Evolutionary conservation across 2,329 filamentous ascomycete genomes (phyloP).

Genomic region (Alternaria panax): DNA sequence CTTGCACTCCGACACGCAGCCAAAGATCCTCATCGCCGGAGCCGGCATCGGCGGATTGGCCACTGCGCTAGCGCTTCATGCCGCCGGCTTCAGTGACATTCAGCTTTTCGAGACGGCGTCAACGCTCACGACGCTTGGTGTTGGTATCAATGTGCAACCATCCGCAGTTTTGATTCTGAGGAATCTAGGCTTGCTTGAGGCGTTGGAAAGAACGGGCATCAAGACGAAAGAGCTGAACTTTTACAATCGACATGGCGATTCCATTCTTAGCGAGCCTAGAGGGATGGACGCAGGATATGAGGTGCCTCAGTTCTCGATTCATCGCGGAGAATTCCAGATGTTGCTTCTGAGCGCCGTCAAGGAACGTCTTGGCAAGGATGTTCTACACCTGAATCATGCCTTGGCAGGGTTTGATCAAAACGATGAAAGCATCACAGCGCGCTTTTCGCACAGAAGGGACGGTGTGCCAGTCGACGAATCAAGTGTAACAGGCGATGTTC

Average conservation of each 20-base stretch:
- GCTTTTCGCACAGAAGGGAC: constrained; percentile 43
- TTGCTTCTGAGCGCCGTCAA: constrained; percentile 53
- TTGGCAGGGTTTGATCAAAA: constrained; percentile 49
- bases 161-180: constrained; percentile 56
- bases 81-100: constrained; percentile 65
- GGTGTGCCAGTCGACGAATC: constrained; percentile 38
- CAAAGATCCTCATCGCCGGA: constrained; percentile 39
- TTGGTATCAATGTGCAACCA: constrained; percentile 58
- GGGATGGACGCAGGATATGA: constrained; percentile 53
- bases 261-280: constrained; percentile 54
- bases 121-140: constrained; percentile 54
- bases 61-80: constrained; percentile 73
- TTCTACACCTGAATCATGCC: constrained; percentile 52
- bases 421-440: constrained; percentile 48
- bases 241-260: constrained; percentile 55
- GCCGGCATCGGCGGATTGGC: constrained; percentile 79
- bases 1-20: constrained; percentile 30
- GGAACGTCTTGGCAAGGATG: constrained; percentile 50
- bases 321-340: constrained; percentile 57
- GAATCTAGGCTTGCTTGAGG: constrained; percentile 53
- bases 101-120: constrained; percentile 54
- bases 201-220: constrained; percentile 52
- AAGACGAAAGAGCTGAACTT: constrained; percentile 56
- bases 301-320: constrained; percentile 56
- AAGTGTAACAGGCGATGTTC: constrained; percentile 43